Evolutionary conservation across 2,329 filamentous ascomycete species (phyloP).

Genomic region (Ophiosphaerella korrae): DNA sequence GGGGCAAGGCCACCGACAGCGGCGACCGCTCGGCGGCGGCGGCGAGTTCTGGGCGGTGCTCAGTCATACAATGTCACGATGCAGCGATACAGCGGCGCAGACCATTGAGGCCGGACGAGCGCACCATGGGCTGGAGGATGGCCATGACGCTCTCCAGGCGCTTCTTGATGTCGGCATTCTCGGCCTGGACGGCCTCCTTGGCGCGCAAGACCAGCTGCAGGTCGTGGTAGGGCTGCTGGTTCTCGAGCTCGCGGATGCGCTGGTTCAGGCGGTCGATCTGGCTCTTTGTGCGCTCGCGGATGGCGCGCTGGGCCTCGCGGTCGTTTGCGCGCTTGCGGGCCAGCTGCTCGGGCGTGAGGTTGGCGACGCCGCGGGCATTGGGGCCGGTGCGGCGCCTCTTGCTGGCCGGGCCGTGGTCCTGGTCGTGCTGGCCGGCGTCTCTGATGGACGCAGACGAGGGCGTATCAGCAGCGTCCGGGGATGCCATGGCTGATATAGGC

Average conservation of each 20-base stretch:
- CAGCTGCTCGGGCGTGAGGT: slow-evolving; percentile 84
- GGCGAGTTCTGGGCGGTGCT: slow-evolving; percentile 50
- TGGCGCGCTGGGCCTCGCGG: slow-evolving; percentile 83
- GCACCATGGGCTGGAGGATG: slow-evolving; percentile 65
- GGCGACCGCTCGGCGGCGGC: slow-evolving; percentile 55
- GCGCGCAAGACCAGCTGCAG: slow-evolving; percentile 75
- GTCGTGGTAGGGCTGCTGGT: slow-evolving; percentile 82
- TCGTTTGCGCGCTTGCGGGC: slow-evolving; percentile 92
- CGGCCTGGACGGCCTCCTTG: slow-evolving; percentile 76
- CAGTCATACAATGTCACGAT: slow-evolving; percentile 1
- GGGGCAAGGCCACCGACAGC: slow-evolving; percentile 39
- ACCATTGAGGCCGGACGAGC: slow-evolving; percentile 49
- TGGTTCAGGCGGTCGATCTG: slow-evolving; percentile 77
- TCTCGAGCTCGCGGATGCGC: slow-evolving; percentile 75
- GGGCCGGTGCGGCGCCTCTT: slow-evolving; percentile 47
- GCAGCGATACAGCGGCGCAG: too few species aligned
- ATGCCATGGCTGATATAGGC: slow-evolving; percentile 27
- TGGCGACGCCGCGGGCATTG: slow-evolving; percentile 76
- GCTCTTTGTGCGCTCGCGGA: slow-evolving; percentile 79
- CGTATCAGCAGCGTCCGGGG: slow-evolving; percentile 27
- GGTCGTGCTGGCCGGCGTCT: slow-evolving; percentile 13
- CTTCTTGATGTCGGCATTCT: slow-evolving; percentile 78
- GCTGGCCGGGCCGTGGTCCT: slow-evolving; percentile 21
- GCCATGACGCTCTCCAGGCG: slow-evolving; percentile 69
- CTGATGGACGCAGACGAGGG: slow-evolving; percentile 17